Percentiles rank a stretch among this genome's conserved stretches.
phyloP scores from a whole-genome alignment of 208 protist genomes.

The Trypanosoma theileri region DNA sequence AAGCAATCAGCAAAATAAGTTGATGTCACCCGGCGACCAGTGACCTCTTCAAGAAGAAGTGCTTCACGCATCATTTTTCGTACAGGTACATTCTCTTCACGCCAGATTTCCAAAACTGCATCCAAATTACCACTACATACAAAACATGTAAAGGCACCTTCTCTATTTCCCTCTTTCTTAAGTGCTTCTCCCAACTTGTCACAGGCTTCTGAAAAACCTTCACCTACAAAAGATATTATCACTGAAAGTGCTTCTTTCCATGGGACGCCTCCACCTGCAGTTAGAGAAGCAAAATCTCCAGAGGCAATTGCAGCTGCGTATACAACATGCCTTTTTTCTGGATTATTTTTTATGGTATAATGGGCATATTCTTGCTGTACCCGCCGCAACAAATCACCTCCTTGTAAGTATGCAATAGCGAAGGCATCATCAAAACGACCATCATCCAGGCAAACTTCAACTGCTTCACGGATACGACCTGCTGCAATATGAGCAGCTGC shows the following conservation, averaged over 20 bases:
- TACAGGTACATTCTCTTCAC: conserved; percentile 39
- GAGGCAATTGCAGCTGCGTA: conserved; percentile 68
- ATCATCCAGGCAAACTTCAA: conserved; percentile 70
- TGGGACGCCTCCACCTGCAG: conserved; percentile 34
- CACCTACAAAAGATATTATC: conserved; percentile 67
- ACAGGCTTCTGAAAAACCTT: conserved; percentile 67
- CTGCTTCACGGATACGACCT: conserved; percentile 68
- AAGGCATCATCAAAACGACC: conserved; percentile 76
- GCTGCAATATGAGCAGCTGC: conserved; percentile 54
- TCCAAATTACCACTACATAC: conserved; percentile 78
- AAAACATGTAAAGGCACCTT: conserved; percentile 77
- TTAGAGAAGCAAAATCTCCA: conserved; percentile 58
- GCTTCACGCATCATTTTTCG: conserved; percentile 57
- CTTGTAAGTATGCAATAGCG: conserved; percentile 65
- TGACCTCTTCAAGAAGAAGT: conserved; percentile 68
- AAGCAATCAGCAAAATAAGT: conserved; percentile 59
- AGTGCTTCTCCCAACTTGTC: conserved; percentile 61
- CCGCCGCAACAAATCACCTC: conserved; percentile 51
- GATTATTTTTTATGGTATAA: conserved; percentile 33
- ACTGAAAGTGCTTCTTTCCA: conserved; percentile 79
- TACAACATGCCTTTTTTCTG: conserved; percentile 63
- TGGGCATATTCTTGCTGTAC: conserved; percentile 66
- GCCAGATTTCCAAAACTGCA: conserved; percentile 63
- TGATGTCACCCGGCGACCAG: conserved; percentile 40
- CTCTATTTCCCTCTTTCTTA: conserved; percentile 43